Conservation (phyloP, 2,329 filamentous ascomycete genomes). For the Hymenoscyphus linearis region DNA sequence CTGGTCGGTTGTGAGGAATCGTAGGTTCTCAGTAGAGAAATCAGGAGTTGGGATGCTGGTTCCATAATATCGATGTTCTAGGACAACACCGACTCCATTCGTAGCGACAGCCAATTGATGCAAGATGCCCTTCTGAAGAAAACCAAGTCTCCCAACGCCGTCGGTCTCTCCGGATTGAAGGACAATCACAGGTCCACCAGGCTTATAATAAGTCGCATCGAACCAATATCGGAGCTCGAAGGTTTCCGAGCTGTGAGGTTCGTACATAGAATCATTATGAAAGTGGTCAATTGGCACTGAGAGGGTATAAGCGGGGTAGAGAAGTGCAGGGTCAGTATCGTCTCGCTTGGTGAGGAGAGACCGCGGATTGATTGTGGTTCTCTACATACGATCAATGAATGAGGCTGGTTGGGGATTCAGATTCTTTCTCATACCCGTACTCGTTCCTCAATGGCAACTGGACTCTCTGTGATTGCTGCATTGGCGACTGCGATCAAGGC, state of each 20-base stretch:
- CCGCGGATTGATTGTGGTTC: conserved; percentile 18
- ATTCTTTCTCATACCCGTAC: conserved; percentile 12
- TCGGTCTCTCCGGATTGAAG: conserved; percentile 67
- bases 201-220: conserved; percentile 67
- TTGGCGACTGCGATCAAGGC: conserved; percentile 17
- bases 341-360: conserved; percentile 8
- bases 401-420: not conserved
- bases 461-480: conserved; percentile 12
- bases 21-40: conserved; percentile 63
- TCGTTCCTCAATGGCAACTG: conserved; percentile 18
- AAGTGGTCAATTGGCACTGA: conserved; percentile 65
- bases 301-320: conserved; percentile 34
- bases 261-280: conserved; percentile 72
- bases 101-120: conserved; percentile 65
- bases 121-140: conserved; percentile 72
- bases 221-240: conserved; percentile 81
- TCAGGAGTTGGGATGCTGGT: conserved; percentile 64
- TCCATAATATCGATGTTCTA: conserved; percentile 88
- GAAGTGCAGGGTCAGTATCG: conserved; percentile 21
- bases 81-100: conserved; percentile 69
- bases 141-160: conserved; percentile 58
- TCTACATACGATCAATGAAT: conserved; percentile 13
- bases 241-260: conserved; percentile 63
- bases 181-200: conserved; percentile 76
- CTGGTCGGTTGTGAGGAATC: conserved; percentile 81